These are phyloP conservation scores for Desmodesmus armatus DNA, from an alignment of 139 green algal species.

Conservation along the genomic window DNA sequence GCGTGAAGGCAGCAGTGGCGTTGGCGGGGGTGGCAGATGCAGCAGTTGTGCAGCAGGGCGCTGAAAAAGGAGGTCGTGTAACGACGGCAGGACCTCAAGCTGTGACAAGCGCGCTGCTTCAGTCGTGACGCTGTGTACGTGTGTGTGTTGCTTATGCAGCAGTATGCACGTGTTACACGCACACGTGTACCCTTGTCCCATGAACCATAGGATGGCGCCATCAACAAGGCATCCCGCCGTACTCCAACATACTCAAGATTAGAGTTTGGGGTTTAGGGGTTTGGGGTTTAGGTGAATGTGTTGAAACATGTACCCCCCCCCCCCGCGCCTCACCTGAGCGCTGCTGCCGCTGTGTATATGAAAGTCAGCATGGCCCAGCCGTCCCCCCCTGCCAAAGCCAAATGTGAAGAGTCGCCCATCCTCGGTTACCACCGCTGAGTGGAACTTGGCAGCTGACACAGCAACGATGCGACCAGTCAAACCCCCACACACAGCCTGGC, in stretches of 20 bases:
- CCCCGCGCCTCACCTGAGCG: neutral
- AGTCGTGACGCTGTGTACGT: too few relatives aligned
- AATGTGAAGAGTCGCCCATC: conserved; percentile 87
- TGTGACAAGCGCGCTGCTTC: too few relatives aligned
- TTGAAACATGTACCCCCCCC: too few relatives aligned
- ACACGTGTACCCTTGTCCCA: neutral
- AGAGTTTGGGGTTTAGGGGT: too few relatives aligned
- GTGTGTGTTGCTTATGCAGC: too few relatives aligned
- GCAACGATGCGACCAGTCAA: conserved; percentile 41
- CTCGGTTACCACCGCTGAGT: conserved; percentile 78
- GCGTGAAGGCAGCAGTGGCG: neutral
- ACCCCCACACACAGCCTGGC: neutral
- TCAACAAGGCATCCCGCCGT: too few relatives aligned
- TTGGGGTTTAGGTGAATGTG: neutral
- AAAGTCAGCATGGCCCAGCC: conserved; percentile 79
- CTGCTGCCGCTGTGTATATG: conserved; percentile 82
- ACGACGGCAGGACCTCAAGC: too few relatives aligned
- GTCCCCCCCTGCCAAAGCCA: conserved; percentile 40
- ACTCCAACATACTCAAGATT: too few relatives aligned
- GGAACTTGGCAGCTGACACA: conserved; percentile 89
- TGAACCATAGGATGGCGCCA: neutral
- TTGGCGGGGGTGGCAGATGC: neutral
- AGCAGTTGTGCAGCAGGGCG: too few relatives aligned
- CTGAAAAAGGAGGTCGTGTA: too few relatives aligned
- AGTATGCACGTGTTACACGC: too few relatives aligned